Conservation (phyloP, 768 basidiomycete species). For the Leccinum barrowsii region DNA sequence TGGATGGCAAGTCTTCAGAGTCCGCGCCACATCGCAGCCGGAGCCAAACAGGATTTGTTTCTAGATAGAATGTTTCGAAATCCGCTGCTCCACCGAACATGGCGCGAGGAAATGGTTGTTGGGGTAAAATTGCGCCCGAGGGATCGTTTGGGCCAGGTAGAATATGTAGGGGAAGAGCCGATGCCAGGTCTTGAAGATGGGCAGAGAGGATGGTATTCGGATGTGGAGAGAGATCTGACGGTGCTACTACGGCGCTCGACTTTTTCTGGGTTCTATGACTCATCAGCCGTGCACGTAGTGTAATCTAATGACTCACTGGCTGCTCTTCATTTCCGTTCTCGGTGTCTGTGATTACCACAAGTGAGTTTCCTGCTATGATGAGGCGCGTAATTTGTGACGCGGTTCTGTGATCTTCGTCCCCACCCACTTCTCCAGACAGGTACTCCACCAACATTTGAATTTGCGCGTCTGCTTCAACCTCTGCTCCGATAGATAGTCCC, state of each 20-base stretch:
- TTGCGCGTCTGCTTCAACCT: conserved; percentile 61
- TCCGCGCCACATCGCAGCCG: conserved; percentile 49
- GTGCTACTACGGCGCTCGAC: conserved; percentile 56
- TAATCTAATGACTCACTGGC: conserved; percentile 41
- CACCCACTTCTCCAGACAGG: conserved; percentile 80
- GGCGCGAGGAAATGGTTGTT: conserved; percentile 87
- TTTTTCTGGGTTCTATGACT: conserved; percentile 48
- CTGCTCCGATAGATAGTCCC: conserved; percentile 75
- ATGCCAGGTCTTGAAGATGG: conserved; percentile 70
- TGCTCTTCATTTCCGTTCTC: conserved; percentile 36
- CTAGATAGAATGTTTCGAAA: conserved; percentile 63
- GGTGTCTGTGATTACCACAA: conserved; percentile 46
- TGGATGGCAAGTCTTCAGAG: conserved; percentile 20
- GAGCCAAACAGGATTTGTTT: conserved; percentile 90
- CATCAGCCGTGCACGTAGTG: conserved; percentile 8
- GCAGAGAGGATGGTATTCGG: conserved; percentile 69
- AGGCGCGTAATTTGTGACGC: conserved; percentile 78
- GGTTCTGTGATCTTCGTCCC: conserved; percentile 55
- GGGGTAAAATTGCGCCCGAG: conserved; percentile 84
- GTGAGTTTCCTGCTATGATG: conserved; percentile 87
- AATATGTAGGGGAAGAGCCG: conserved; percentile 79
- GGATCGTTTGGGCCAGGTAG: conserved; percentile 89
- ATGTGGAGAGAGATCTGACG: conserved; percentile 61
- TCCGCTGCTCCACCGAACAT: conserved; percentile 72
- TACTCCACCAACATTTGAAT: conserved; percentile 89